Base-by-base conservation (phyloP, 345 rosid species). In the Salix viminalis region DNA sequence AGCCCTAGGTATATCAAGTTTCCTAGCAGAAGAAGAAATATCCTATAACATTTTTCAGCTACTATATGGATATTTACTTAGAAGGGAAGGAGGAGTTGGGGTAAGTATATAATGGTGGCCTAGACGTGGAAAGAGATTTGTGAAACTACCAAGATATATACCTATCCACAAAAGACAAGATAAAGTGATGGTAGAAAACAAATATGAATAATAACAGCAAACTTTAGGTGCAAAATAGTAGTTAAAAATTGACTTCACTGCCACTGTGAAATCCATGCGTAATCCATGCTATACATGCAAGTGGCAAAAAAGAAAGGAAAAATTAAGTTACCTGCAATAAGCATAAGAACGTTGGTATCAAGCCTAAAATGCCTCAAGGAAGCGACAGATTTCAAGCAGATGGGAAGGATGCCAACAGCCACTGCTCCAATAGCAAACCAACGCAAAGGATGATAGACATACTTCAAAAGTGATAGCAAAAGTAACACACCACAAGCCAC, bases 401-500 rank as follows among this genome's bases (percentile, higher is more conserved):
- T 79, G 0, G 99, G 98, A 60, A 75, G 74, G 41, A 92, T 85
- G 61, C 97, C 99, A 4, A 88, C 81, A 0, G 76, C 88, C 0
- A 88, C 96, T 0, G 99, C 96, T 2, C 82, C 96, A 0, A 96
- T 73, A 19, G 98, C 97, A 4, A 93, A 69, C 98, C 97, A 96
- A 18, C 79, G 82, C 14, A 91, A 11, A 0, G 99, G 99, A 76
- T 77, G 79, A 76, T 75, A 93, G 3, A 84, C 77, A 26, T 84
- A 96, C 75, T 91, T 87, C 65, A 96, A 50, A 76, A 91, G 67
- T 0, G 97, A 92, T 0, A 93, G 64, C 12, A 70, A 30, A 39
- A 96, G 89, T 62, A 93, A 69, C 0, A 86, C 3, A 0, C 98
- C 98, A 77, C 91, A 87, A 50, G 83, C 88, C 39, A 90, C 16